These are phyloP conservation scores for Fomitopsis betulina DNA, from an alignment of 1,284 basidiomycete species.

Conservation along the genomic window DNA sequence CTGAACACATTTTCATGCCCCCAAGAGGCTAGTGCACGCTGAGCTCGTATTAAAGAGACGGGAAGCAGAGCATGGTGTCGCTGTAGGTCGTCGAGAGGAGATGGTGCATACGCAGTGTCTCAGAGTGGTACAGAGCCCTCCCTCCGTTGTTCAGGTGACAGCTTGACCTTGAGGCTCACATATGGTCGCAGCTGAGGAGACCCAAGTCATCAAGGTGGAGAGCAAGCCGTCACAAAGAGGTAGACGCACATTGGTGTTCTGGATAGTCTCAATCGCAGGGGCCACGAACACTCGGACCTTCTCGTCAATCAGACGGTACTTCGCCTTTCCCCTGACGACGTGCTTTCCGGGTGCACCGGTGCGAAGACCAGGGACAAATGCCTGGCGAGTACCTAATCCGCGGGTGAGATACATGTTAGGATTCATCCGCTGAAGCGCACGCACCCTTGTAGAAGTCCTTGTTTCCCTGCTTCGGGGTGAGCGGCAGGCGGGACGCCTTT, in stretches of 20 bases:
- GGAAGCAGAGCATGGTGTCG: no score
- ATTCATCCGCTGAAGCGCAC: background rate
- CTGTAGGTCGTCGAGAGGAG: no score
- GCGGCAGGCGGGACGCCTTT: constrained; percentile 75
- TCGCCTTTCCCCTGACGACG: constrained; percentile 68
- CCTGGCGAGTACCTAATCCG: constrained; percentile 71
- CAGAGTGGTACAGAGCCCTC: background rate
- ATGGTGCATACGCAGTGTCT: background rate
- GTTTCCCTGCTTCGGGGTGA: constrained; percentile 83
- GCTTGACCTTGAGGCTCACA: constrained; percentile 24
- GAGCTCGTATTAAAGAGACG: no score
- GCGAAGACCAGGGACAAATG: constrained; percentile 75
- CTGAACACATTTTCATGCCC: no score
- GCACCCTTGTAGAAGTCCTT: constrained; percentile 93
- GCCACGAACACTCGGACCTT: constrained; percentile 83
- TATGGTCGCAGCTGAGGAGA: constrained; percentile 30
- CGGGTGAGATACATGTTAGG: background rate
- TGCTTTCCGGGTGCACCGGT: constrained; percentile 86
- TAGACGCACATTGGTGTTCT: constrained; percentile 53
- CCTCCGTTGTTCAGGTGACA: constrained; percentile 18
- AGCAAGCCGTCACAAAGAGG: background rate
- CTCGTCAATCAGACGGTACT: constrained; percentile 77
- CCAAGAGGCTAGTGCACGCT: no score
- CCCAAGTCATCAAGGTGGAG: background rate
- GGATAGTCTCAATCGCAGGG: constrained; percentile 65